Evolutionary conservation across 176 grass and related monocot species (phyloP).

Genomic region (Aegilops longissima): DNA sequence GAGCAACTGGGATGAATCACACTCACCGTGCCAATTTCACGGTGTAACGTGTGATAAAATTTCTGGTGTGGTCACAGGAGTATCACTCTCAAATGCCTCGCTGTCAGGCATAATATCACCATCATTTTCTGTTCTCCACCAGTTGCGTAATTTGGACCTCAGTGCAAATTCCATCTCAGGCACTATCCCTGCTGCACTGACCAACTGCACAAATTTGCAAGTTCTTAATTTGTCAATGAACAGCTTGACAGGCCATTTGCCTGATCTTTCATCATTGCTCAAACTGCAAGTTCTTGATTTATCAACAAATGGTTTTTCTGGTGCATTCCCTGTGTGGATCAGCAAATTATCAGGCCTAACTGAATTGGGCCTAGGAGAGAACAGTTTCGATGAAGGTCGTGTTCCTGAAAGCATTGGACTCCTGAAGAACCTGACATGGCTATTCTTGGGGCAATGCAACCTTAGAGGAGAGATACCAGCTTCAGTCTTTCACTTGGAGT

Average conservation of each 20-base stretch:
- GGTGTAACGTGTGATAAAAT: slow-evolving; percentile 62
- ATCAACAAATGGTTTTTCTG: slow-evolving; percentile 76
- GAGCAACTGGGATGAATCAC: slow-evolving; percentile 56
- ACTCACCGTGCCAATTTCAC: slow-evolving; percentile 60
- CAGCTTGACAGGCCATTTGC: slow-evolving; percentile 61
- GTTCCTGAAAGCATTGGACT: slow-evolving; percentile 77
- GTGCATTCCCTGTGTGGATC: slow-evolving; percentile 71
- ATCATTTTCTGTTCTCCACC: slow-evolving; percentile 61
- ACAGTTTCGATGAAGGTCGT: slow-evolving; percentile 57
- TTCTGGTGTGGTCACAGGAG: slow-evolving; percentile 53
- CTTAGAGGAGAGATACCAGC: slow-evolving; percentile 72
- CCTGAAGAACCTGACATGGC: slow-evolving; percentile 82
- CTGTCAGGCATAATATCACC: slow-evolving; percentile 78
- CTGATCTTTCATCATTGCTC: slow-evolving; percentile 66
- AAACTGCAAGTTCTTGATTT: slow-evolving; percentile 76
- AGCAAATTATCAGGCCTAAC: slow-evolving; percentile 48
- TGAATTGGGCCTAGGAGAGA: slow-evolving; percentile 79
- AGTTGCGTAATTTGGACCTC: slow-evolving; percentile 57
- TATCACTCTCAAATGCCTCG: slow-evolving; percentile 70
- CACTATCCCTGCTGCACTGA: slow-evolving; percentile 51
- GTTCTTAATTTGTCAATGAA: slow-evolving; percentile 85
- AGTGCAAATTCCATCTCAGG: slow-evolving; percentile 74
- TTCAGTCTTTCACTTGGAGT: slow-evolving; percentile 57
- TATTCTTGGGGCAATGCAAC: slow-evolving; percentile 88
- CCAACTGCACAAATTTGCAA: slow-evolving; percentile 70